Conservation (phyloP, 805 yeast species). For the Myxozyma neotropica region DNA sequence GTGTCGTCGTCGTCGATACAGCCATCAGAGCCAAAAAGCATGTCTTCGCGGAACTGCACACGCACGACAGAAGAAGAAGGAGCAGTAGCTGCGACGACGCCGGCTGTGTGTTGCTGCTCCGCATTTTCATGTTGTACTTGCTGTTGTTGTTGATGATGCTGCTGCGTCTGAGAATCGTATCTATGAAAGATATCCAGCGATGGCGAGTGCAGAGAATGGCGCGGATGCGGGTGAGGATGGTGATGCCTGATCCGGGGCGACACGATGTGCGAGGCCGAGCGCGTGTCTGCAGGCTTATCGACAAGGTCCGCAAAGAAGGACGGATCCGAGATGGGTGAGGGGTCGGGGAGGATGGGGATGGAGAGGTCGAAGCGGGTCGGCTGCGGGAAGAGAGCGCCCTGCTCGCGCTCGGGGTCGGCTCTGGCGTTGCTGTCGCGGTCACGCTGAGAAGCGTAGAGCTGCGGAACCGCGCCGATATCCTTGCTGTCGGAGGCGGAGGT, state of each 20-base stretch:
- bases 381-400: conserved; percentile 21
- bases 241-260: not conserved
- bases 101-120: not conserved
- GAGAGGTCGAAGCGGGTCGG: conserved; percentile 22
- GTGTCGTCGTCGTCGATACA: conserved; percentile 20
- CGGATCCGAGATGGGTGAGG: conserved; percentile 27
- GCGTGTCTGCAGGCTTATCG: not conserved
- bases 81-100: not conserved
- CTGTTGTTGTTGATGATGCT: too few species aligned
- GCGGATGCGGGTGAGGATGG: not conserved
- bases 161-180: too few species aligned
- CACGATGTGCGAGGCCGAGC: not conserved
- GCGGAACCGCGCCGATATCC: too few species aligned
- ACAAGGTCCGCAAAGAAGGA: conserved; percentile 2
- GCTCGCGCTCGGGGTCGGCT: conserved; percentile 1
- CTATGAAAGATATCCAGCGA: too few species aligned
- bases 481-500: too few species aligned
- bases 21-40: conserved; percentile 13
- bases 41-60: conserved; percentile 16
- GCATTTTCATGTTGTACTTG: conserved; percentile 1
- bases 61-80: conserved; percentile 8
- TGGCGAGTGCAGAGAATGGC: too few species aligned
- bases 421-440: not conserved
- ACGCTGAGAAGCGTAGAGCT: too few species aligned
- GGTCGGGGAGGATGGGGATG: conserved; percentile 31